phyloP scores from a whole-genome alignment of 495 filamentous ascomycete genomes.

The Cryomyces minteri region DNA sequence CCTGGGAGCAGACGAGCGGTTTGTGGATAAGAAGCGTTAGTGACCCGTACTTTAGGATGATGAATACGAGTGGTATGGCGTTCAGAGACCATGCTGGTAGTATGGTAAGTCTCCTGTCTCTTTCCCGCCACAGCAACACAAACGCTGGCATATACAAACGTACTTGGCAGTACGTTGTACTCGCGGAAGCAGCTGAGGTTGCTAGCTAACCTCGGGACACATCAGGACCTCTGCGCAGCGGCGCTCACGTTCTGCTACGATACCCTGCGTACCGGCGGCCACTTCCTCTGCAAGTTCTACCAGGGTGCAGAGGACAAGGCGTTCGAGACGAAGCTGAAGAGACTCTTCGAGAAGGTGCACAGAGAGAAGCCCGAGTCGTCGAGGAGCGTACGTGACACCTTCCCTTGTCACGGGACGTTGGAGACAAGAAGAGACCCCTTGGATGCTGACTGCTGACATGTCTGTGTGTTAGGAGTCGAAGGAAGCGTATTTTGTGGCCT shows the following conservation, averaged over 20 bases:
- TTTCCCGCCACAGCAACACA: background rate
- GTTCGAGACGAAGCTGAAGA: constrained; percentile 51
- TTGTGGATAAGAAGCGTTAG: constrained; percentile 73
- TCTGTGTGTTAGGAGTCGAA: constrained; percentile 55
- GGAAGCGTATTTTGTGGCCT: constrained; percentile 71
- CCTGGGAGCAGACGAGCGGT: constrained; percentile 66
- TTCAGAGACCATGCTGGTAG: constrained; percentile 85
- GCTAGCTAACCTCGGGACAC: no score
- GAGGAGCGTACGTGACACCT: constrained; percentile 42
- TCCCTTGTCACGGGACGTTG: background rate
- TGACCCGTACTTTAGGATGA: constrained; percentile 93
- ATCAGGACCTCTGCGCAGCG: constrained; percentile 71
- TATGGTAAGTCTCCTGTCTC: constrained; percentile 50
- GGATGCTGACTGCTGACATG: background rate
- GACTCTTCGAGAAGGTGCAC: constrained; percentile 59
- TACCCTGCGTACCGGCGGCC: constrained; percentile 61
- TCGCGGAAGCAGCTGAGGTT: no score
- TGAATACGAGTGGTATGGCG: constrained; percentile 82
- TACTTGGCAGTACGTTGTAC: no score
- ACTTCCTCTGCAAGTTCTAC: constrained; percentile 97
- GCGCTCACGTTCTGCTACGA: constrained; percentile 70
- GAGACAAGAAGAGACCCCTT: background rate
- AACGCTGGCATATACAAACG: no score
- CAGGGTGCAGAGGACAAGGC: constrained; percentile 70
- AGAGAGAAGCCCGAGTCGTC: constrained; percentile 83